These are phyloP conservation scores for Ilex asprella DNA, from an alignment of 257 asterid genomes.

Conservation along the genomic window DNA sequence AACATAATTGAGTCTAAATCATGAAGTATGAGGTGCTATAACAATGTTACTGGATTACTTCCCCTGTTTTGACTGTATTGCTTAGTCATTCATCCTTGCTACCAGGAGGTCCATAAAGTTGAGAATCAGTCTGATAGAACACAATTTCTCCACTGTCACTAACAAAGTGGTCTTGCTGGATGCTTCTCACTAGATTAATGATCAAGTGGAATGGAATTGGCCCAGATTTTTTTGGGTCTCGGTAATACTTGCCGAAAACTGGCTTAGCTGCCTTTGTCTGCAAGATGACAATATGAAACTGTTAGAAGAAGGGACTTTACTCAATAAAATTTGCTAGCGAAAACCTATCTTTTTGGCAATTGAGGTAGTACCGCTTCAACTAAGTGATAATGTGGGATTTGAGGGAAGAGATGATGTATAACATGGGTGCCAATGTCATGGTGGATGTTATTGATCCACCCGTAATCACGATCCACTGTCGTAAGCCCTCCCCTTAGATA, in stretches of 20 bases:
- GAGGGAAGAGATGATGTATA: conserved; percentile 34
- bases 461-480: conserved; percentile 38
- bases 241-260: conserved; percentile 27
- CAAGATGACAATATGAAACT: background rate
- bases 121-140: conserved; percentile 22
- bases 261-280: conserved; percentile 32
- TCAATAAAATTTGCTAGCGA: too few relatives aligned
- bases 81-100: background rate
- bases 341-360: background rate
- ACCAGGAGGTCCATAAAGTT: background rate
- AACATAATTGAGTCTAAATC: too few relatives aligned
- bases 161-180: conserved; percentile 29
- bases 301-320: background rate
- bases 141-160: conserved; percentile 32
- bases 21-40: too few relatives aligned
- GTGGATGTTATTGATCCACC: conserved; percentile 32
- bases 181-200: conserved; percentile 15
- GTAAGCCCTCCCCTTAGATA: conserved; percentile 35
- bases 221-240: conserved; percentile 28
- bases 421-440: conserved; percentile 38
- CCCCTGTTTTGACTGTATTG: background rate
- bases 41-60: background rate
- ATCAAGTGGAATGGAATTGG: conserved; percentile 25
- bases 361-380: conserved; percentile 19
- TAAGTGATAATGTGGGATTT: conserved; percentile 33